These are phyloP conservation scores for Brasenia schreberi DNA, from an alignment of 164 flowering plant genomes.

Conservation along the genomic window DNA sequence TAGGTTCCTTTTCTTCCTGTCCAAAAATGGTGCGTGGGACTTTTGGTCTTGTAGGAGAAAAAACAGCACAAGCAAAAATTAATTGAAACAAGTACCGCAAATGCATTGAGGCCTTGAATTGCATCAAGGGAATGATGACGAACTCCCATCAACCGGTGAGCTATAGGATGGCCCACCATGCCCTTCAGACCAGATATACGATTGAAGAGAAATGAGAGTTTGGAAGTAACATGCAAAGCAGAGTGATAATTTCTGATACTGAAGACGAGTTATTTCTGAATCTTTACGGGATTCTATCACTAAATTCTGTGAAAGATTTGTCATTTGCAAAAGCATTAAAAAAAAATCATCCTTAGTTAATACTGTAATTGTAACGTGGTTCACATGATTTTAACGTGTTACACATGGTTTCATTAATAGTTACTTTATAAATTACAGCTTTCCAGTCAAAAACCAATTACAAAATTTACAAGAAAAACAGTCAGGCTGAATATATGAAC, in stretches of 20 bases:
- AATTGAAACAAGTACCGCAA: conserved; percentile 25
- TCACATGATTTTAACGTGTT: background rate
- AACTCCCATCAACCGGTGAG: conserved; percentile 50
- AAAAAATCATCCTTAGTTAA: too few relatives aligned
- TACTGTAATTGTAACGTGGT: background rate
- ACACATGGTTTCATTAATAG: background rate
- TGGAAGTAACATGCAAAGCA: background rate
- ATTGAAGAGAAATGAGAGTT: background rate
- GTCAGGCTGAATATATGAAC: background rate
- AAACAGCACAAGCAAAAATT: background rate
- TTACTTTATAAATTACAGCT: background rate
- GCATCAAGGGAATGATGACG: conserved; percentile 45
- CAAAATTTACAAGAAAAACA: conserved; percentile 1
- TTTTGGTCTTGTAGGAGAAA: background rate
- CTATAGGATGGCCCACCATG: conserved; percentile 40
- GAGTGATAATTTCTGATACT: background rate
- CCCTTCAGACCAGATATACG: conserved; percentile 18
- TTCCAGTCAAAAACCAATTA: background rate
- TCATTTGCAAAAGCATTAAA: too few relatives aligned
- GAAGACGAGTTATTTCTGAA: background rate
- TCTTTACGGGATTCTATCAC: background rate
- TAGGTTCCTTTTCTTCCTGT: conserved; percentile 53
- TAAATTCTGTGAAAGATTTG: background rate
- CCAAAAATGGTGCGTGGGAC: background rate
- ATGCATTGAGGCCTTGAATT: conserved; percentile 40